phyloP scores from a whole-genome alignment of 805 yeast species.

The Yarrowia phangngaensis region DNA sequence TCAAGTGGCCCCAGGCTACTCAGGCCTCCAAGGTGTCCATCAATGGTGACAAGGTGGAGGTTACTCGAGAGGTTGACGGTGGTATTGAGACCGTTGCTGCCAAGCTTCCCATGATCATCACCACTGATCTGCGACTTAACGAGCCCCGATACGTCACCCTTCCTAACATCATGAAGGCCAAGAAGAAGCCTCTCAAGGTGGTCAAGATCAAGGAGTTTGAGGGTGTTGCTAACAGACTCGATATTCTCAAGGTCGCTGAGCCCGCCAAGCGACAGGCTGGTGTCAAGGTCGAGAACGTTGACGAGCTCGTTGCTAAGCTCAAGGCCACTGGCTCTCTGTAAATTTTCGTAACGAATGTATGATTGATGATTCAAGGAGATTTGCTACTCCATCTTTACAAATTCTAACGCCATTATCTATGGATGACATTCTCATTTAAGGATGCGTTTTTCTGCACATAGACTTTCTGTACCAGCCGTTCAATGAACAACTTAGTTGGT shows the following conservation, averaged over 20 bases:
- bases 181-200: slow-evolving; percentile 84
- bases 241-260: slow-evolving; percentile 70
- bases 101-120: slow-evolving; percentile 75
- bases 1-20: slow-evolving; percentile 96
- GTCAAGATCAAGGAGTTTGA: slow-evolving; percentile 63
- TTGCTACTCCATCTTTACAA: too few relatives aligned
- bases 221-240: slow-evolving; percentile 60
- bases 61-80: slow-evolving; percentile 92
- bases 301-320: slow-evolving; percentile 72
- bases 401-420: too few relatives aligned
- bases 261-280: slow-evolving; percentile 84
- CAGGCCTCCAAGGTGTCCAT: slow-evolving; percentile 83
- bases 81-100: slow-evolving; percentile 83
- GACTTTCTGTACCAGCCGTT: too few relatives aligned
- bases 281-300: slow-evolving; percentile 71
- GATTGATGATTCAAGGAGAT: slow-evolving; percentile 32
- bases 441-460: too few relatives aligned
- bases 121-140: slow-evolving; percentile 90
- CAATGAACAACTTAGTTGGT: too few relatives aligned
- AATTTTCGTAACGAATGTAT: slow-evolving; percentile 4
- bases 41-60: slow-evolving; percentile 52
- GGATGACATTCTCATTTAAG: too few relatives aligned
- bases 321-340: slow-evolving; percentile 71
- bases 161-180: slow-evolving; percentile 97
- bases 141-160: slow-evolving; percentile 94